Evolutionary conservation across 2,329 filamentous ascomycete genomes (phyloP).

Genomic region (Septoria linicola): DNA sequence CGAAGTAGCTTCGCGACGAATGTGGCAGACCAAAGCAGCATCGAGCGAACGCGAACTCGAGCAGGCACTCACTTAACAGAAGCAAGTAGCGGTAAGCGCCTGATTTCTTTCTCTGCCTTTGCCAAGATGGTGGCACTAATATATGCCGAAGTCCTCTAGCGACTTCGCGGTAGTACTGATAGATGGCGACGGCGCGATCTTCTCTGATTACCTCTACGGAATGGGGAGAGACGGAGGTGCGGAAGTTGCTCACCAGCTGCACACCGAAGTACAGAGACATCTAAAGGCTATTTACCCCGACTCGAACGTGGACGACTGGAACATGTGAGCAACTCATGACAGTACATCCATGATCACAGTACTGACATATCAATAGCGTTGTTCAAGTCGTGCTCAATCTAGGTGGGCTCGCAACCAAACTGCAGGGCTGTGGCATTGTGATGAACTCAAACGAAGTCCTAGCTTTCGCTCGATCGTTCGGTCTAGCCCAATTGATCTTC

Average conservation of each 20-base stretch:
- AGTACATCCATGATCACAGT: not conserved
- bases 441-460: slow-evolving; percentile 42
- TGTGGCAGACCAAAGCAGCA: slow-evolving; percentile 36
- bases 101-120: not conserved
- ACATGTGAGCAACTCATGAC: slow-evolving; percentile 30
- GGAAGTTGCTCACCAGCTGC: slow-evolving; percentile 47
- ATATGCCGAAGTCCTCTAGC: slow-evolving; percentile 32
- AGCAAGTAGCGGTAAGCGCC: slow-evolving; percentile 30
- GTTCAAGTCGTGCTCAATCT: slow-evolving; percentile 50
- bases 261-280: slow-evolving; percentile 44
- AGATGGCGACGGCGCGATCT: slow-evolving; percentile 51
- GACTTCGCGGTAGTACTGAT: slow-evolving; percentile 50
- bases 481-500: slow-evolving; percentile 47
- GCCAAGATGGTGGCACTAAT: not conserved
- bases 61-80: slow-evolving; percentile 25
- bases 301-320: slow-evolving; percentile 42
- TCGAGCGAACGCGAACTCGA: slow-evolving; percentile 25
- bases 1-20: slow-evolving; percentile 38
- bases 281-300: slow-evolving; percentile 44
- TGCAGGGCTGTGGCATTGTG: slow-evolving; percentile 44
- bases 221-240: slow-evolving; percentile 47
- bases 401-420: slow-evolving; percentile 46
- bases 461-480: slow-evolving; percentile 47
- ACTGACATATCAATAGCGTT: slow-evolving; percentile 31
- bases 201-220: slow-evolving; percentile 46